Percentiles rank a stretch among this genome's conserved stretches.
Evolutionary conservation across 2,329 filamentous ascomycete genomes (phyloP).

Genomic region (Aureobasidium zeae): DNA sequence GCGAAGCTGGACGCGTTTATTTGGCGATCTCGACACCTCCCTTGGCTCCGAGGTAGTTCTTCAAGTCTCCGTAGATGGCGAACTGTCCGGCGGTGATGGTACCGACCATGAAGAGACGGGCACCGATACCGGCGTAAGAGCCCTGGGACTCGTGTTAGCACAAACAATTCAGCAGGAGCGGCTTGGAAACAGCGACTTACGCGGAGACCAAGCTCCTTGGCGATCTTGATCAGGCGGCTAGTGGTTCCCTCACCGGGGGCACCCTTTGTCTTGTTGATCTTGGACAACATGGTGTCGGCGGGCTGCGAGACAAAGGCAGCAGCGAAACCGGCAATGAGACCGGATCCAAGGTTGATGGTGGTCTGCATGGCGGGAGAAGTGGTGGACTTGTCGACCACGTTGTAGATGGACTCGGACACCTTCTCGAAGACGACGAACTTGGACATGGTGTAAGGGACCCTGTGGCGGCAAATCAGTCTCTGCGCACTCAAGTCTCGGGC

Average conservation of each 20-base stretch:
- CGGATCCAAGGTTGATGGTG: conserved; percentile 72
- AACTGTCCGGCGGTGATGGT: conserved; percentile 73
- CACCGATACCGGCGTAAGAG: conserved; percentile 71
- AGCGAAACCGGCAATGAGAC: conserved; percentile 78
- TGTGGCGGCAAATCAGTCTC: conserved; percentile 27
- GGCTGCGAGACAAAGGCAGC: conserved; percentile 81
- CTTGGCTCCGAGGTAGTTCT: conserved; percentile 50
- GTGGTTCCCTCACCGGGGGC: conserved; percentile 75
- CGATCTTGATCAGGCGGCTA: conserved; percentile 78
- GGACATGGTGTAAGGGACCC: conserved; percentile 87
- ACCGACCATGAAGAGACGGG: conserved; percentile 67
- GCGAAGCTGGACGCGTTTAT: conserved; percentile 21
- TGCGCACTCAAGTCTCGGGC: not conserved
- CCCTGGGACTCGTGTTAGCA: conserved; percentile 40
- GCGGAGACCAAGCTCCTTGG: conserved; percentile 66
- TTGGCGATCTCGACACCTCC: conserved; percentile 64
- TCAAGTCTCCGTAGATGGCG: conserved; percentile 36
- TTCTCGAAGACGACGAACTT: conserved; percentile 94
- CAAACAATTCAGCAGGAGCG: not conserved
- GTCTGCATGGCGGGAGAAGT: conserved; percentile 64
- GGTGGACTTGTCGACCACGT: conserved; percentile 58
- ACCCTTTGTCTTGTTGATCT: conserved; percentile 94
- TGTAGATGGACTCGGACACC: conserved; percentile 66
- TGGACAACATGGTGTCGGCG: conserved; percentile 86
- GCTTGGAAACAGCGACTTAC: not conserved